Percentiles rank a stretch among this genome's conserved stretches.
These are phyloP conservation scores for Taphrina communis DNA, from an alignment of 1,139 yeast genomes.

Conservation along the genomic window DNA sequence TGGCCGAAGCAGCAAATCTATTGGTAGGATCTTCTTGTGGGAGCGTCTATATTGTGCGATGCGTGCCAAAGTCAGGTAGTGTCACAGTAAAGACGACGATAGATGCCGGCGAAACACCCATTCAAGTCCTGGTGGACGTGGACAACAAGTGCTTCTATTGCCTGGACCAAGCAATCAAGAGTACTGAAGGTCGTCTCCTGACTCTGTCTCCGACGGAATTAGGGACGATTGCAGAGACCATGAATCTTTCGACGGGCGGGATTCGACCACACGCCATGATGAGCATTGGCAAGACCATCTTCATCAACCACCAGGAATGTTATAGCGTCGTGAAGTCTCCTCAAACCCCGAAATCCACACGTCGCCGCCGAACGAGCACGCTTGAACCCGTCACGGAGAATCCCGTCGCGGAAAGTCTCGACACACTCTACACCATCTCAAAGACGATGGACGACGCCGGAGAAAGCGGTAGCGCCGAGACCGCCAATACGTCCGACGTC, in stretches of 20 bases:
- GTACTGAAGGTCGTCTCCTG: slow-evolving; percentile 13
- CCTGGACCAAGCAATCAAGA: slow-evolving; percentile 7
- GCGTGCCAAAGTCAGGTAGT: slow-evolving; percentile 2
- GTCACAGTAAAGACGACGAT: slow-evolving; percentile 19
- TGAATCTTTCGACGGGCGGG: slow-evolving; percentile 11
- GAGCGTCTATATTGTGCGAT: slow-evolving; percentile 18
- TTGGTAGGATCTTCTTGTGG: slow-evolving; percentile 27
- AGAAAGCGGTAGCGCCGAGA: background rate
- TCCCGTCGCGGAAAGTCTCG: slow-evolving; percentile 26
- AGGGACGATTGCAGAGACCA: slow-evolving; percentile 29
- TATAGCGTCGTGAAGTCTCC: slow-evolving; percentile 22
- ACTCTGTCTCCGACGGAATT: slow-evolving; percentile 36
- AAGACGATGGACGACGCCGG: slow-evolving; percentile 11
- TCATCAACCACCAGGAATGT: slow-evolving; percentile 3
- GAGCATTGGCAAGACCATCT: slow-evolving; percentile 13
- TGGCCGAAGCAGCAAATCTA: slow-evolving; percentile 12
- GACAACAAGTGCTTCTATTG: slow-evolving; percentile 30
- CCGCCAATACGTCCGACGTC: slow-evolving; percentile 16
- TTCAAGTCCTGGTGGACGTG: slow-evolving; percentile 20
- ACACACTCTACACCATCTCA: slow-evolving; percentile 26
- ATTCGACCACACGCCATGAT: slow-evolving; percentile 7
- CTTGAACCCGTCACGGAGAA: slow-evolving; percentile 30
- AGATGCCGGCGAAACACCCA: slow-evolving; percentile 12
- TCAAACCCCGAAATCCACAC: slow-evolving; percentile 19
- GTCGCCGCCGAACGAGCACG: slow-evolving; percentile 26